These are phyloP conservation scores for Chalara sp. DNA, from an alignment of 2,329 filamentous ascomycete genomes.

Conservation along the genomic window DNA sequence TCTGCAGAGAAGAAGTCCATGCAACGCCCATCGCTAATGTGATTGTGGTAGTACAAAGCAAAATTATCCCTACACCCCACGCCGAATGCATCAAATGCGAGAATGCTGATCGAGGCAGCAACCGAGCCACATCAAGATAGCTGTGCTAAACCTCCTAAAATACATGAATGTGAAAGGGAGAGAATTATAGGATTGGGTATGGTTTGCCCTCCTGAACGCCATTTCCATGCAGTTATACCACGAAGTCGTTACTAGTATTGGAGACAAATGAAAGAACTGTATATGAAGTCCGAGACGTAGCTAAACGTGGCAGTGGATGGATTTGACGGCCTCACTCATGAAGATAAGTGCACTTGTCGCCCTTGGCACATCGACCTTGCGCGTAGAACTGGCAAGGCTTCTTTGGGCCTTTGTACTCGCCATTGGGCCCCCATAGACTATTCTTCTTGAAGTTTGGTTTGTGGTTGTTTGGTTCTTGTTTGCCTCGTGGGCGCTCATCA, in stretches of 20 bases:
- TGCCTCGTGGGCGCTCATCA: constrained; percentile 8
- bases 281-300: neutral
- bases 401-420: constrained; percentile 47
- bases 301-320: neutral
- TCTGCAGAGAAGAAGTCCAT: neutral
- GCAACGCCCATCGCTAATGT: neutral
- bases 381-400: constrained; percentile 65
- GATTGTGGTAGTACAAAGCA: neutral
- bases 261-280: neutral
- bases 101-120: neutral
- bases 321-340: constrained; percentile 40
- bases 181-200: neutral
- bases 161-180: no score
- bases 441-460: constrained; percentile 7
- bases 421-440: constrained; percentile 17
- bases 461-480: constrained; percentile 1
- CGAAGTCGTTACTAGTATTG: neutral
- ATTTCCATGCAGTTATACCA: neutral
- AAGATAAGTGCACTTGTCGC: constrained; percentile 67
- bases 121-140: no score
- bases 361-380: constrained; percentile 65
- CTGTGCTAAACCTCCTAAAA: no score
- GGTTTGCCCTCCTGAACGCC: neutral
- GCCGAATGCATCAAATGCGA: neutral
- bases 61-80: neutral